A percentile compares a stretch with the other conserved stretches of the same genome.
Evolutionary conservation across 1,284 basidiomycete species (phyloP).

Genomic region (Austroboletus novae-zelandiae): DNA sequence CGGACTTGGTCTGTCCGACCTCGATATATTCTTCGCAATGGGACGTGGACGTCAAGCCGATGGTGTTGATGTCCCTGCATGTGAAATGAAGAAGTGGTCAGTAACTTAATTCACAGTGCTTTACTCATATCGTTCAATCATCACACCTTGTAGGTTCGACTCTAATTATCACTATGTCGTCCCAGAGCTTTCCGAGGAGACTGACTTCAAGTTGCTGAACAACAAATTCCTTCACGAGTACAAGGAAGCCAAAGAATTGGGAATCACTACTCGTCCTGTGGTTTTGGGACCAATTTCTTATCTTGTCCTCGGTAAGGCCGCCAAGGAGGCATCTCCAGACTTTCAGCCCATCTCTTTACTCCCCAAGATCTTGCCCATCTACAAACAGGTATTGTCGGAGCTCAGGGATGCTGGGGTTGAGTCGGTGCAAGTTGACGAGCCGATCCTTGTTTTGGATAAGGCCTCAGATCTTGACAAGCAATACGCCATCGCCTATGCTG

Average conservation of each 20-base stretch:
- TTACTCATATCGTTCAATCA: slow-evolving; percentile 9
- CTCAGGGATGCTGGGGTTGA: slow-evolving; percentile 92
- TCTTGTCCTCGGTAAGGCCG: slow-evolving; percentile 90
- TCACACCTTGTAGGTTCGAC: slow-evolving; percentile 75
- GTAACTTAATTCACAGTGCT: slow-evolving; percentile 24
- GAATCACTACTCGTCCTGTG: slow-evolving; percentile 92
- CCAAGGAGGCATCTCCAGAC: slow-evolving; percentile 80
- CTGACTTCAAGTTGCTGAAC: slow-evolving; percentile 93
- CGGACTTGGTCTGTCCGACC: slow-evolving; percentile 81
- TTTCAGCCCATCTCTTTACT: slow-evolving; percentile 94
- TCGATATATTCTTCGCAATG: slow-evolving; percentile 99
- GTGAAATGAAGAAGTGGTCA: slow-evolving; percentile 99
- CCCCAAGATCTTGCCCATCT: slow-evolving; percentile 87
- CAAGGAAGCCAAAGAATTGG: slow-evolving; percentile 91
- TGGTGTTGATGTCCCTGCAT: slow-evolving; percentile 95
- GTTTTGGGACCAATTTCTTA: slow-evolving; percentile 96
- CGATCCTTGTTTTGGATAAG: slow-evolving; percentile 90
- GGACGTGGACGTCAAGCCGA: slow-evolving; percentile 96
- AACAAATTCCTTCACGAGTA: slow-evolving; percentile 97
- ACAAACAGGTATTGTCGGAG: slow-evolving; percentile 88
- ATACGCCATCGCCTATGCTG: slow-evolving; percentile 81
- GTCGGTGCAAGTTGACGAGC: slow-evolving; percentile 97
- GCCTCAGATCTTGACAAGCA: slow-evolving; percentile 80
- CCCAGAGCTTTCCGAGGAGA: slow-evolving; percentile 90
- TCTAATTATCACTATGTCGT: slow-evolving; percentile 99